A percentile compares a stretch with the other conserved stretches of the same genome.
Conservation (phyloP, 441 rosid species). For the Gossypium aridum region DNA sequence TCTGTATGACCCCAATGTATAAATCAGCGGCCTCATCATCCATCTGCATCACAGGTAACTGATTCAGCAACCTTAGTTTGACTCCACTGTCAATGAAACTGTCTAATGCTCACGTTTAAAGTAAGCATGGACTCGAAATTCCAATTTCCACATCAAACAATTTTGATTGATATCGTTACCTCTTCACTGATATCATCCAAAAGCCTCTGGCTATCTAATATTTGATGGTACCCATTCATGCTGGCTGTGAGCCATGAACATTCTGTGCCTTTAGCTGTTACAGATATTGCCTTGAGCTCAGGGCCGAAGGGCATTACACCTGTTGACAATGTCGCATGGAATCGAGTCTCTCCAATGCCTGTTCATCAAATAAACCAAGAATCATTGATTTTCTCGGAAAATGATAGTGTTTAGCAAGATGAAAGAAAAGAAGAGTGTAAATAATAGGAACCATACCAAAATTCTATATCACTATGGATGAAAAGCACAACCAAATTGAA, state of each 20-base stretch:
- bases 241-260: constrained; percentile 34
- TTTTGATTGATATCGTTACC: constrained; percentile 15
- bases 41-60: constrained; percentile 16
- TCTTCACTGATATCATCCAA: constrained; percentile 22
- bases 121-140: background rate
- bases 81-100: background rate
- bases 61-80: background rate
- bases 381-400: background rate
- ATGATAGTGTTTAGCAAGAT: background rate
- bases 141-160: background rate
- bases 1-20: constrained; percentile 37
- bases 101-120: background rate
- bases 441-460: no score
- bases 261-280: constrained; percentile 14
- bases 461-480: no score
- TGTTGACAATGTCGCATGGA: constrained; percentile 33
- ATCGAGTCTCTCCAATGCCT: constrained; percentile 38
- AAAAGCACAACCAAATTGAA: no score
- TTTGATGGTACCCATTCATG: constrained; percentile 17
- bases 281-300: constrained; percentile 29
- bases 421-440: background rate
- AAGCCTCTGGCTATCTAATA: constrained; percentile 25
- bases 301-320: constrained; percentile 47
- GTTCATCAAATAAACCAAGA: constrained; percentile 1
- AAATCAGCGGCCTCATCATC: constrained; percentile 18